Conservation (phyloP, 768 basidiomycete genomes). For the Boletus huronensis region DNA sequence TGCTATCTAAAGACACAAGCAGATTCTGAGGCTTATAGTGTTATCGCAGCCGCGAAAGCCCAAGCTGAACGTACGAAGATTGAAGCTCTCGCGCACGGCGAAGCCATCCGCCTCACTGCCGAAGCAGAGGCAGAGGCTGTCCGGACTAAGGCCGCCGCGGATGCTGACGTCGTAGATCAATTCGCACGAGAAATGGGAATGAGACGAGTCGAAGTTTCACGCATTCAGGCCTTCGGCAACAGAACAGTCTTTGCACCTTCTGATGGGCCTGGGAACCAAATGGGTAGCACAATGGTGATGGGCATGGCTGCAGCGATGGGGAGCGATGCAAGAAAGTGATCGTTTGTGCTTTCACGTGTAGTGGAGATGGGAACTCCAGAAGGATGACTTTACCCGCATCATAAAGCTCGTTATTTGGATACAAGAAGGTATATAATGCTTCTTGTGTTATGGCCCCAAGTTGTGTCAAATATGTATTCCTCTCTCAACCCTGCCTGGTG, state of each 20-base stretch:
- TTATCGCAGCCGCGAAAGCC: constrained; percentile 72
- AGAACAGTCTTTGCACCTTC: constrained; percentile 70
- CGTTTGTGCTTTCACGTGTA: neutral
- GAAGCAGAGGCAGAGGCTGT: constrained; percentile 72
- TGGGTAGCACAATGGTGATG: constrained; percentile 58
- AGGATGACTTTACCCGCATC: neutral
- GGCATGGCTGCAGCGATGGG: constrained; percentile 75
- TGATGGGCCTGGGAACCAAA: constrained; percentile 53
- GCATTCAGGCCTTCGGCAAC: constrained; percentile 62
- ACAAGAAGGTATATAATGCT: neutral
- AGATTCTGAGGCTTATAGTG: constrained; percentile 71
- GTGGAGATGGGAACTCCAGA: neutral
- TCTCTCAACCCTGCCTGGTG: neutral
- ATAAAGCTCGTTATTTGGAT: neutral
- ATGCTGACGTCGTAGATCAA: constrained; percentile 53
- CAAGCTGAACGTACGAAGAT: constrained; percentile 63
- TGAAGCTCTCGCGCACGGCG: constrained; percentile 72
- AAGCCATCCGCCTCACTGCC: constrained; percentile 71
- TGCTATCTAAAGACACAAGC: constrained; percentile 49
- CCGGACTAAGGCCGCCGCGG: constrained; percentile 61
- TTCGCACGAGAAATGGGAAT: constrained; percentile 79
- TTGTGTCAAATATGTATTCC: neutral
- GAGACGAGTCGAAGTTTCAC: constrained; percentile 59
- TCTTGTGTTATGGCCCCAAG: neutral
- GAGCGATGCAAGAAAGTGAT: constrained; percentile 18